A percentile compares a stretch with the other conserved stretches of the same genome.
phyloP scores from a whole-genome alignment of 2,329 filamentous ascomycete species.

The Stagonosporopsis chrysanthemi region DNA sequence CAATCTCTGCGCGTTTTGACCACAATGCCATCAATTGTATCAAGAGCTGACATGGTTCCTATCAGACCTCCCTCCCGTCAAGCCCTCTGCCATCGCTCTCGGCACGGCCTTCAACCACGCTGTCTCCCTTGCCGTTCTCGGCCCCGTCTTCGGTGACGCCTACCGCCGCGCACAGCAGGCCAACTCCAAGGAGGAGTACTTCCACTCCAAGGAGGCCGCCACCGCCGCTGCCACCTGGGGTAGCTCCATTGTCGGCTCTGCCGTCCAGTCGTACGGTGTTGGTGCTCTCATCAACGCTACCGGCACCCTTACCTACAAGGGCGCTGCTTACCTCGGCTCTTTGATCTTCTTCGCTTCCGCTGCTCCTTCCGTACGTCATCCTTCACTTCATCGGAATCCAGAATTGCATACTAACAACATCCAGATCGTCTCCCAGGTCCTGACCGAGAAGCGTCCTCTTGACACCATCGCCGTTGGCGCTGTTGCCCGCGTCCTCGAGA shows the following conservation, averaged over 20 bases:
- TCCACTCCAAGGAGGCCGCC: slow-evolving; percentile 89
- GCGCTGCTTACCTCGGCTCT: slow-evolving; percentile 88
- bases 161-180: slow-evolving; percentile 91
- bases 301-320: slow-evolving; percentile 94
- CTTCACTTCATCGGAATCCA: background rate
- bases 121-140: slow-evolving; percentile 83
- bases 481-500: slow-evolving; percentile 87
- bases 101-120: slow-evolving; percentile 96
- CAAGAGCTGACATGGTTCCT: slow-evolving; percentile 26
- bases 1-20: slow-evolving; percentile 20
- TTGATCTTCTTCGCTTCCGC: slow-evolving; percentile 92
- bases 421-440: slow-evolving; percentile 84
- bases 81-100: slow-evolving; percentile 96
- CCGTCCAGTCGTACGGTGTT: slow-evolving; percentile 87
- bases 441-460: slow-evolving; percentile 89
- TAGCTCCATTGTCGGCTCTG: slow-evolving; percentile 86
- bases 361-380: slow-evolving; percentile 77
- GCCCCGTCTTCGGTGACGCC: slow-evolving; percentile 90
- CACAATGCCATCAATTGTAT: slow-evolving; percentile 11
- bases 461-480: slow-evolving; percentile 89
- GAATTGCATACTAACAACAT: slow-evolving; percentile 27
- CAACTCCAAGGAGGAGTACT: slow-evolving; percentile 96
- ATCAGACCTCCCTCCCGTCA: slow-evolving; percentile 79
- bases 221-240: slow-evolving; percentile 89
- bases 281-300: slow-evolving; percentile 89